Base-by-base conservation (phyloP, 2,329 filamentous ascomycete genomes). In the Plectosphaerella cucumerina region DNA sequence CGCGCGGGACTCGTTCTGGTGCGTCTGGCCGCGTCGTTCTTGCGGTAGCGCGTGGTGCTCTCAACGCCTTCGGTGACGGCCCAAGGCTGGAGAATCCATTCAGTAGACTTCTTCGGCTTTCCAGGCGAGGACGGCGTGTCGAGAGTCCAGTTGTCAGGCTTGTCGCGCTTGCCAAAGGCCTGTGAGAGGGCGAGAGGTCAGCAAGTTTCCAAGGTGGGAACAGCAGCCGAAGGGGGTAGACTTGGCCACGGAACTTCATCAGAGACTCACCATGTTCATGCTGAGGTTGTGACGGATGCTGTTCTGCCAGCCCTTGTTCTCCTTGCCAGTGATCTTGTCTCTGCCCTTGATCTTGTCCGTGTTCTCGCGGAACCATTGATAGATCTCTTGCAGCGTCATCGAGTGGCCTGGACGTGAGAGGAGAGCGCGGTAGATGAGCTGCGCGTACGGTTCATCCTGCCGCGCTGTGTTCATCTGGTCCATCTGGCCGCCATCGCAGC, bases 271-370 rank as follows among this genome's bases (percentile, higher is more conserved):
- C 54, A 80, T 79, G 61, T 97, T 97, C 92, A 97, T 97, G 45
- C 90, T 96, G 8, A 97, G 74, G 60, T 97, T 97, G 67, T 97
- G 93, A 2, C 93, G 83, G 57, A 97, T 95, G 65, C 90, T 96
- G 68, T 97, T 97, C 70, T 93, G 88, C 93, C 93, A 97, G 10
- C 92, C 93, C 59, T 85, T 87, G 12, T 69, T 72, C 17, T 39
- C 35, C 35, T 39, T 39, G 14, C 35, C 35, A 8, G 26, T 31
- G 26, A 11, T 8, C 26, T 31, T 31, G 35, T 39, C 35, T 8
- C 75, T 77, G 44, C 78, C 77, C 48, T 76, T 82, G 5, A 82
- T 83, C 67, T 94, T 96, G 58, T 82, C 80, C 3, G 91, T 96
- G 62, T 96, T 86, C 23, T 85, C 78, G 41, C 81, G 76, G 62